Base-by-base conservation (phyloP, 1,139 yeast genomes). In the Candida dubliniensis region DNA sequence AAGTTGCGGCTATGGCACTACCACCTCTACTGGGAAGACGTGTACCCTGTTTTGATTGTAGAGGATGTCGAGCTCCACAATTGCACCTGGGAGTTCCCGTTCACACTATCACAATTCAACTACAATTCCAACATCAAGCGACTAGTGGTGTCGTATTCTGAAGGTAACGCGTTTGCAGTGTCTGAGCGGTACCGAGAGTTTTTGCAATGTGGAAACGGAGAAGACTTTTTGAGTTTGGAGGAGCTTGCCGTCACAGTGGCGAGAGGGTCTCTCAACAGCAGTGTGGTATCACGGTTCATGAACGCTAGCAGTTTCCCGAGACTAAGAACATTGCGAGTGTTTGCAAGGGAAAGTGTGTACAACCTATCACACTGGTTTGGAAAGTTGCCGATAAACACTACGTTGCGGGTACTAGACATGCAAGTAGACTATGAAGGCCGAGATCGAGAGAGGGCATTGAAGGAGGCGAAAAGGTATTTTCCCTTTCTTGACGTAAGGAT, bases 51-150 rank as follows among this genome's bases (percentile, higher is more conserved):
- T 1, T 47, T 42, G 36, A 36, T 31, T 34, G 38, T 39, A 40
- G 42, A 49, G 9, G 47, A 46, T 10, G 33, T 72, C 12, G 36
- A 51, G 2, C 53, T 74, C 6, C 47, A 53, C 8, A 64, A 72
- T 50, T 74, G 78, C 54, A 63, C 71, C 1, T 74, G 78, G 78
- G 75, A 68, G 41, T 73, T 69, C 41, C 78, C 78, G 1, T 74
- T 73, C 47, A 53, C 62, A 8, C 50, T 70, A 10, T 50, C 61
- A 3, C 64, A 61, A 39, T 72, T 74, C 53, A 71, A 71, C 44
- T 48, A 53, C 38, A 55, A 61, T 37, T 46, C 58, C 4, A 53
- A 71, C 27, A 47, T 52, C 4, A 48, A 38, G 4, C 36, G 13
- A 11, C 54, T 72, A 15, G 47, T 50, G n/a, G 47, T 73, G n/a